phyloP scores from a whole-genome alignment of 2,329 filamentous ascomycete species.

The Zalaria sp. region DNA sequence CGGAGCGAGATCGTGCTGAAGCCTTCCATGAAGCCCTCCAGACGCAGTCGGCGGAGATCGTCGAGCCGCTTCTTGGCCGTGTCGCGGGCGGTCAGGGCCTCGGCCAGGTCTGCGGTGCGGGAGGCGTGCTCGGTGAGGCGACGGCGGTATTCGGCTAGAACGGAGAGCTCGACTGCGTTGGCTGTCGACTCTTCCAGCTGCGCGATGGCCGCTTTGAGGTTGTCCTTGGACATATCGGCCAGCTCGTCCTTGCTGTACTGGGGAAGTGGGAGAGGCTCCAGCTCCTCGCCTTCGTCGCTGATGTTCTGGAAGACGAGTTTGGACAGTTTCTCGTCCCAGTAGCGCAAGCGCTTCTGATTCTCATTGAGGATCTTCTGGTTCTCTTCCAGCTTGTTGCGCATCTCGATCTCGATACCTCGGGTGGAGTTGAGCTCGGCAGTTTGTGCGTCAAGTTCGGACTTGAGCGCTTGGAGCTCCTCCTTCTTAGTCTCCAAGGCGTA shows the following conservation, averaged over 20 bases:
- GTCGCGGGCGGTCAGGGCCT: conserved; percentile 66
- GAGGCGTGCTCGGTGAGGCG: conserved; percentile 70
- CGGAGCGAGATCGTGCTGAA: conserved; percentile 88
- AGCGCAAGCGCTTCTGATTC: conserved; percentile 67
- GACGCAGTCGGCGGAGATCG: conserved; percentile 73
- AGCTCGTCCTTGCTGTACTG: conserved; percentile 63
- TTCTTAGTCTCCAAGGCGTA: conserved; percentile 63
- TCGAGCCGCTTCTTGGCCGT: conserved; percentile 83
- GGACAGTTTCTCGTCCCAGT: conserved; percentile 81
- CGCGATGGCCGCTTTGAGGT: conserved; percentile 50
- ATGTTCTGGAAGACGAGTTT: conserved; percentile 78
- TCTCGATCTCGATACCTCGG: conserved; percentile 83
- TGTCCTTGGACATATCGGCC: conserved; percentile 46
- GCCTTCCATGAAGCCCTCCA: conserved; percentile 97
- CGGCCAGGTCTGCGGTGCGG: conserved; percentile 70
- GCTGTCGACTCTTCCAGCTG: conserved; percentile 62
- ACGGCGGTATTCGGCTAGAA: conserved; percentile 77
- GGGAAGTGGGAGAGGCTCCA: conserved; percentile 49
- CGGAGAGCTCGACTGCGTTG: conserved; percentile 77
- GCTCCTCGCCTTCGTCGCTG: conserved; percentile 40
- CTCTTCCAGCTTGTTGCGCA: conserved; percentile 95
- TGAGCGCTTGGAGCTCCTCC: conserved; percentile 63
- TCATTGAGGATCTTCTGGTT: conserved; percentile 79
- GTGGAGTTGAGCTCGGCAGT: conserved; percentile 76
- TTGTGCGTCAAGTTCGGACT: conserved; percentile 77